Percentiles rank a stretch among this genome's conserved stretches.
Conservation (phyloP, 495 filamentous ascomycete genomes). For the Alectoria sarmentosa region DNA sequence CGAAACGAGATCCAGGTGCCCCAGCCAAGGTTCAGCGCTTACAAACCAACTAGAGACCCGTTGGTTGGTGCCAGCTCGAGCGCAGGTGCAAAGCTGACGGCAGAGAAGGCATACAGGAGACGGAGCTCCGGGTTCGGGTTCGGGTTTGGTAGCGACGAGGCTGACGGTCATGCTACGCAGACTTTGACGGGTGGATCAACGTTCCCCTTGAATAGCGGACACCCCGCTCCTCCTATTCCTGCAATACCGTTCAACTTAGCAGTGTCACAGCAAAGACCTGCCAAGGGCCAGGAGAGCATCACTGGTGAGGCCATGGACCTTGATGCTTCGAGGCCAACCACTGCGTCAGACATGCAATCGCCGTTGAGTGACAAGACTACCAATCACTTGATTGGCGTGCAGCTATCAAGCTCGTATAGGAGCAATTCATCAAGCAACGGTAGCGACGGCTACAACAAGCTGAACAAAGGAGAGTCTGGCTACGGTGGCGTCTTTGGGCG, state of each 20-base stretch:
- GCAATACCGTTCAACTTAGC: slow-evolving; percentile 20
- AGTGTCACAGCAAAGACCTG: slow-evolving; percentile 1
- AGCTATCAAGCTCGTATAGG: slow-evolving; percentile 19
- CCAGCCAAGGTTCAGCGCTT: slow-evolving; percentile 78
- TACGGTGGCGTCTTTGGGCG: slow-evolving; percentile 54
- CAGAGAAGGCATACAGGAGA: slow-evolving; percentile 50
- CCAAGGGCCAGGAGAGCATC: background rate
- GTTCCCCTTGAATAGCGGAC: slow-evolving; percentile 5
- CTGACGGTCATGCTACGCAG: slow-evolving; percentile 14
- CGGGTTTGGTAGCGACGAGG: slow-evolving; percentile 32
- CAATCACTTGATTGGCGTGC: slow-evolving; percentile 28
- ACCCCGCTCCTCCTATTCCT: slow-evolving; percentile 17
- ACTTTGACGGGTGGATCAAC: slow-evolving; percentile 10
- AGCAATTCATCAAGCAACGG: slow-evolving; percentile 17
- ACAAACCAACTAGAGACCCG: slow-evolving; percentile 59
- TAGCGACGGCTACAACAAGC: slow-evolving; percentile 52
- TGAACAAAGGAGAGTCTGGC: slow-evolving; percentile 57
- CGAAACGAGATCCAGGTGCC: slow-evolving; percentile 86
- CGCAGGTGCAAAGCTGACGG: slow-evolving; percentile 38
- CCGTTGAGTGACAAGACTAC: slow-evolving; percentile 23
- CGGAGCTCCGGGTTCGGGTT: slow-evolving; percentile 51
- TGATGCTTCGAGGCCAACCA: slow-evolving; percentile 18
- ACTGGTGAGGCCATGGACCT: slow-evolving; percentile 15
- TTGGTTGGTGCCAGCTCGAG: slow-evolving; percentile 21
- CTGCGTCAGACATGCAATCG: slow-evolving; percentile 24